Evolutionary conservation across 1,284 basidiomycete species (phyloP), one percentile per base, ranked within the genome.

Genomic region (Cutaneotrichosporon cyanovorans): DNA sequence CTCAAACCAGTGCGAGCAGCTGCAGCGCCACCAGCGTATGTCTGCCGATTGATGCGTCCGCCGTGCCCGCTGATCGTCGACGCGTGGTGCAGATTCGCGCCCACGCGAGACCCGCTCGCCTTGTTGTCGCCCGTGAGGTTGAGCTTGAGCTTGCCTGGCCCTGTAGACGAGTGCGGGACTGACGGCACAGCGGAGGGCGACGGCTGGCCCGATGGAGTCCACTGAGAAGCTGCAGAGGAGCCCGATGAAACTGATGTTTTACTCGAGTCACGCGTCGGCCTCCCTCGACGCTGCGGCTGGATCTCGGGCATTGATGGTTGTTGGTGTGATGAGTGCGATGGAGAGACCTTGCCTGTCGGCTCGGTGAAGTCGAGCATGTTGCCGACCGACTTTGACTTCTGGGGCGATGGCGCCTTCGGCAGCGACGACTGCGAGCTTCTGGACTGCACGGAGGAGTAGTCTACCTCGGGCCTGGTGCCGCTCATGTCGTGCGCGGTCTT

Each of bases 401-500:
- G 19, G 15, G 46, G 39, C 15, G 50, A 44, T 3, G 43, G 7
- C 2, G 43, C 38, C 28, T 4, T 40, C 18, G 2, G 43, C 36
- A 3, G 44, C 31, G 15, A 9, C 32, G 32, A 34, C 32, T 16
- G 42, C 21, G 12, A n/a, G 9, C 12, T 34, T 32, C 18, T 14
- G 15, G 30, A 25, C 7, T n/a, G 5, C 6, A 23, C 18, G 46
- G 41, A 33, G 48, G 46, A n/a, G 55, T 92, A 91, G 34, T 80
- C 75, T 61, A 84, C 84, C 34, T 78, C 77, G 5, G 88, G 87
- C 63, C 81, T 83, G 1, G 88, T 88, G 12, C 87, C 87, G 30
- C 87, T 83, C 62, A 91, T 78, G 19, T 76, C 76, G 69, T 92
- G 89, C 2, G 89, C 84, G 45, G 79, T 77, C 33, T 75, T 73